Conservation (phyloP, 306 rosid genomes). For the Mimosa bimucronata region DNA sequence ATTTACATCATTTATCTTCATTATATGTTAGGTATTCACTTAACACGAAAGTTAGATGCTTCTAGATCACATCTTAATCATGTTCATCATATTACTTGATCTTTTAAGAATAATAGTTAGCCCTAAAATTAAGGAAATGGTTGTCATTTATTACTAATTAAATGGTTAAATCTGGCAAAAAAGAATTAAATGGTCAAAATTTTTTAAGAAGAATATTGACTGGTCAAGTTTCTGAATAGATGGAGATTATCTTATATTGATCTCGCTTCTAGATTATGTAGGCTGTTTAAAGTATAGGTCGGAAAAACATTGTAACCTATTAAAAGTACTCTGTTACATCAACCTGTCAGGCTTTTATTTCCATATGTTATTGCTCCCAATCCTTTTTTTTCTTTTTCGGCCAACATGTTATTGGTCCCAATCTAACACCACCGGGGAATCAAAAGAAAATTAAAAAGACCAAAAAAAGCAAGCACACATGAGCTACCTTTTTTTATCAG, state of each 20-base stretch:
- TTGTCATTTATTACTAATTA: not conserved
- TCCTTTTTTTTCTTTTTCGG: too few relatives aligned
- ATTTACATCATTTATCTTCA: too few relatives aligned
- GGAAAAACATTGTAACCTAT: not conserved
- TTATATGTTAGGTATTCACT: not conserved
- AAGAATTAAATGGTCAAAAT: not conserved
- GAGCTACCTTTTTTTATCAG: not conserved
- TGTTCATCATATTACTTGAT: not conserved
- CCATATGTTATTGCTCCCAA: not conserved
- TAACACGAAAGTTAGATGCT: not conserved
- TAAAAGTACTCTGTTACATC: not conserved
- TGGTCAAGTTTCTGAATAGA: not conserved
- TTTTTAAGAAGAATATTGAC: not conserved
- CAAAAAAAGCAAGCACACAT: not conserved
- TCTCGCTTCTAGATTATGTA: slow-evolving; percentile 2
- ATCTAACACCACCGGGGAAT: not conserved
- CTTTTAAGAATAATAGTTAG: not conserved
- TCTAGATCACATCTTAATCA: not conserved
- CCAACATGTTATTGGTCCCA: too few relatives aligned
- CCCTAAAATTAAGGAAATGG: too few relatives aligned
- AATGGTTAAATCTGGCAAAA: too few relatives aligned
- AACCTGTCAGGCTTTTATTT: not conserved
- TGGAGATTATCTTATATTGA: not conserved
- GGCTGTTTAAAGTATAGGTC: not conserved
- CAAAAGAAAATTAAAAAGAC: not conserved